Evolutionary conservation across 192 early-diverging fungal species (phyloP).

Genomic region (Entomortierella beljakovae): DNA sequence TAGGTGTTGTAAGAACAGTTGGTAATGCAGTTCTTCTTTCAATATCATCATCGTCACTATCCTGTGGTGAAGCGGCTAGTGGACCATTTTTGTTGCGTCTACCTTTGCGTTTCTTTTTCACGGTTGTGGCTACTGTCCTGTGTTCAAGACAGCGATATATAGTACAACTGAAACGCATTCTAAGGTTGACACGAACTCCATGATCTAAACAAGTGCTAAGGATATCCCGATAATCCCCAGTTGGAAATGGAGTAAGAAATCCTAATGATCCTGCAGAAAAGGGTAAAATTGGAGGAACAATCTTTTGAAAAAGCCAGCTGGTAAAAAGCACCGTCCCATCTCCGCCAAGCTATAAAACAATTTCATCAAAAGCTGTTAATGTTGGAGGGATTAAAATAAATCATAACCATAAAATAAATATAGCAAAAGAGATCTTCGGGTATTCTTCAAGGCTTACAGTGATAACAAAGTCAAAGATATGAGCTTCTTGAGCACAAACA

Average conservation of each 20-base stretch:
- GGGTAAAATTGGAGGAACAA: constrained; percentile 92
- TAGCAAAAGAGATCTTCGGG: not conserved
- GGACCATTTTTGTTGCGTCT: constrained; percentile 34
- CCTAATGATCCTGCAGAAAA: constrained; percentile 95
- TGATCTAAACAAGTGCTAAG: constrained; percentile 71
- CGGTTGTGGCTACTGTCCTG: constrained; percentile 21
- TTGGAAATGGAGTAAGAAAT: constrained; percentile 93
- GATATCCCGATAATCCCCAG: constrained; percentile 66
- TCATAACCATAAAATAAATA: not conserved
- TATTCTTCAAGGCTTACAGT: constrained; percentile 66
- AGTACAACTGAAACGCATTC: constrained; percentile 93
- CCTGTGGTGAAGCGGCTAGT: too few relatives aligned
- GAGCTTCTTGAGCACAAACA: constrained; percentile 72
- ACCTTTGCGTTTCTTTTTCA: constrained; percentile 57
- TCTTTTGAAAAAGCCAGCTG: constrained; percentile 88
- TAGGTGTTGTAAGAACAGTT: constrained; percentile 69
- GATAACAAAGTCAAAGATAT: constrained; percentile 89
- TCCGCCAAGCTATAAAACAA: constrained; percentile 87
- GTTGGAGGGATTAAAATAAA: too few relatives aligned
- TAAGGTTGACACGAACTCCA: constrained; percentile 85
- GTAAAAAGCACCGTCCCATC: constrained; percentile 97
- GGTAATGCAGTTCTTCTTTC: constrained; percentile 56
- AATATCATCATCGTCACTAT: constrained; percentile 46
- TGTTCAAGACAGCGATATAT: constrained; percentile 74
- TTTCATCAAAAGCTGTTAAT: too few relatives aligned